These are phyloP conservation scores for Hypomyces perniciosus DNA, from an alignment of 2,329 filamentous ascomycete genomes.

Conservation along the genomic window DNA sequence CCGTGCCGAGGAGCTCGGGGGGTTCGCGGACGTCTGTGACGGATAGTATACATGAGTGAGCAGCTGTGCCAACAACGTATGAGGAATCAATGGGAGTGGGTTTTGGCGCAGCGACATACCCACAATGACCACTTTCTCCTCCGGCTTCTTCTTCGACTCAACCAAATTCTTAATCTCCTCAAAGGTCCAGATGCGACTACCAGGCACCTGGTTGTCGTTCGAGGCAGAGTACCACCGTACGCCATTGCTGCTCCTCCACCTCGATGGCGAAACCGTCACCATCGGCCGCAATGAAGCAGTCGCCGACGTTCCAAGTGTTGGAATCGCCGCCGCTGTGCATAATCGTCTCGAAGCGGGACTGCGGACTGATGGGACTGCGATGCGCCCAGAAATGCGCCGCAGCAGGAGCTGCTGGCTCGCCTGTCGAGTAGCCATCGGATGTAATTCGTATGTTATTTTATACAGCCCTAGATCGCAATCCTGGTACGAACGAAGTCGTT, in stretches of 20 bases:
- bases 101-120: slow-evolving; percentile 29
- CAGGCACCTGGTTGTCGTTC: slow-evolving; percentile 5
- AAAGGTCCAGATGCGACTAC: slow-evolving; percentile 41
- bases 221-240: slow-evolving; percentile 23
- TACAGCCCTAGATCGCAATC: not conserved
- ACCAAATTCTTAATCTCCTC: slow-evolving; percentile 19
- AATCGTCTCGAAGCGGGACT: not conserved
- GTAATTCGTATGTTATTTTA: not conserved
- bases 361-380: not conserved
- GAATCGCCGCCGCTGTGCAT: not conserved
- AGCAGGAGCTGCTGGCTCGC: slow-evolving; percentile 4
- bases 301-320: not conserved
- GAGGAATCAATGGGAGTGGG: not conserved
- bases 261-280: not conserved
- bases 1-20: slow-evolving; percentile 54
- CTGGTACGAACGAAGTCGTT: too few species aligned
- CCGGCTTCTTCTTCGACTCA: not conserved
- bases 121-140: slow-evolving; percentile 37
- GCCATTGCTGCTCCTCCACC: not conserved
- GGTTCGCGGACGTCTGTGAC: slow-evolving; percentile 65
- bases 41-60: not conserved
- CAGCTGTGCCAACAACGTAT: not conserved
- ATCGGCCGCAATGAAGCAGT: not conserved
- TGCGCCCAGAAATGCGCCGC: slow-evolving; percentile 3
- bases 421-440: not conserved